A percentile compares a stretch with the other conserved stretches of the same genome.
These are phyloP conservation scores for Podospora appendiculata DNA, from an alignment of 495 filamentous ascomycete genomes.

Conservation along the genomic window DNA sequence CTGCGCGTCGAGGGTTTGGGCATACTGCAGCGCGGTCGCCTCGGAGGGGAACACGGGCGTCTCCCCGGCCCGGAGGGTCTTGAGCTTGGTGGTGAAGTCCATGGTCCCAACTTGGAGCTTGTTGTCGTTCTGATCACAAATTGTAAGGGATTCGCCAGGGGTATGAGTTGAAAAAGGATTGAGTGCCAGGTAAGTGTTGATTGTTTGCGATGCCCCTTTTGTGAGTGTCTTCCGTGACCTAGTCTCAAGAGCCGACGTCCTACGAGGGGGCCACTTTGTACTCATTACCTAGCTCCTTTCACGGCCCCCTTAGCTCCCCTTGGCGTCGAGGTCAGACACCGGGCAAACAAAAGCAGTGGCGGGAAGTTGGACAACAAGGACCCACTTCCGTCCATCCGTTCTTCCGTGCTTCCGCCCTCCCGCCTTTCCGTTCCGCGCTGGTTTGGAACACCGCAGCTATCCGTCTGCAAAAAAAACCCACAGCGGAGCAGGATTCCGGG, in stretches of 20 bases:
- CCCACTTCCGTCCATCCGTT: background rate
- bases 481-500: too few relatives aligned
- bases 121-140: background rate
- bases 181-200: too few relatives aligned
- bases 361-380: background rate
- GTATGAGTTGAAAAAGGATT: background rate
- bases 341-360: background rate
- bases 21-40: slow-evolving; percentile 11
- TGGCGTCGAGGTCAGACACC: background rate
- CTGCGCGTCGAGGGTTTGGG: slow-evolving; percentile 47
- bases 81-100: slow-evolving; percentile 1
- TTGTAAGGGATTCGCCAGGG: background rate
- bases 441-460: too few relatives aligned
- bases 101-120: background rate
- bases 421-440: background rate
- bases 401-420: background rate
- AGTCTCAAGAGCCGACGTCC: too few relatives aligned
- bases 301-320: too few relatives aligned
- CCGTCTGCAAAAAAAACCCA: too few relatives aligned
- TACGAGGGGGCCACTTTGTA: background rate
- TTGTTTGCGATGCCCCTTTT: too few relatives aligned
- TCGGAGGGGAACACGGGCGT: slow-evolving; percentile 9
- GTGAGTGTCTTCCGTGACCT: too few relatives aligned
- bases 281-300: background rate
- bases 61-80: slow-evolving; percentile 8